Evolutionary conservation across 2,329 filamentous ascomycete species (phyloP), one percentile per base, ranked within the genome.

Genomic region (Decorospora gaudefroyi): DNA sequence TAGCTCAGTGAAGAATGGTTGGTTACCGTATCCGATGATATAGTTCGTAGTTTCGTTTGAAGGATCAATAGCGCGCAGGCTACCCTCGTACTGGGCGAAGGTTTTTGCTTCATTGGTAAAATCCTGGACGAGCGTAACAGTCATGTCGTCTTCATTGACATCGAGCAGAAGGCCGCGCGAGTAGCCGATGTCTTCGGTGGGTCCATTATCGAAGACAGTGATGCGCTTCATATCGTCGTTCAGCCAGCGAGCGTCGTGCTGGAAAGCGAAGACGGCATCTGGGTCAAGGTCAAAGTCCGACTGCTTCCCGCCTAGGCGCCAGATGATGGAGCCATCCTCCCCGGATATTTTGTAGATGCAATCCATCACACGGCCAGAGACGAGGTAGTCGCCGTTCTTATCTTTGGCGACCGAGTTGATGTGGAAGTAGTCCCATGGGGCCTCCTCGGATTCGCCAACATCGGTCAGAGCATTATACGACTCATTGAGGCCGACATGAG

Each of bases 1-100:
- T 50, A 69, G 77, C 53, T 82, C 78, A 8, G 72, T 76, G 44
- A 73, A 77, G 2, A 72, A 72, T 0, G 76, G 74, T 13, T 71
- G 69, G 16, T 74, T 73, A 3, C 78, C 76, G 66, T 72, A 79
- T 13, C 74, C 75, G 6, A 78, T 58, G 7, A 79, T 62, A 2
- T 70, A 66, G 48, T 79, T 76, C 6, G 70, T 72, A 23, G 65
- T 72, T 25, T 46, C 38, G 40, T 55, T 45, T 4, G 37, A 35
- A 4, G 32, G 50, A 19, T 53, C 43, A 2, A 76, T 62, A 6
- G 70, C 40, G 50, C 76, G 73, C 29, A 73, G 43, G 17, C 67
- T 71, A 1, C 74, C 74, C 51, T 73, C 68, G 9, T 65, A 74
- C 4, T 55, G 53, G 3, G 64, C 60, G 19, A 70, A 65, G 16